A percentile compares a stretch with the other conserved stretches of the same genome.
These are phyloP conservation scores for Coprinellus micaceus DNA, from an alignment of 768 basidiomycete species.

Conservation along the genomic window DNA sequence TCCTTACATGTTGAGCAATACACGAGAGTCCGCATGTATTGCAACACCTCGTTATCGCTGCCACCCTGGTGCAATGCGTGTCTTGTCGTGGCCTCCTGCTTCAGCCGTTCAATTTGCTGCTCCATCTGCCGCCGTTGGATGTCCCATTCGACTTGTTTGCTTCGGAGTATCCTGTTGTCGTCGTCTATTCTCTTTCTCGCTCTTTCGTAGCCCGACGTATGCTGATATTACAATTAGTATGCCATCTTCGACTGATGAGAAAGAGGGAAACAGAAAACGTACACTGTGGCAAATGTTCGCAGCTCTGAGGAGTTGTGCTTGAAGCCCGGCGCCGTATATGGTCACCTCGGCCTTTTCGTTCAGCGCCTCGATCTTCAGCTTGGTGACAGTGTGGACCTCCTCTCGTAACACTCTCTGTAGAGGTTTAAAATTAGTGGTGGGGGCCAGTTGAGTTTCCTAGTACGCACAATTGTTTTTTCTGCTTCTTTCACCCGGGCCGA, in stretches of 20 bases:
- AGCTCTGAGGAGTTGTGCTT: no score
- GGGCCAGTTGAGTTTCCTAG: background rate
- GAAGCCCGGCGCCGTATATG: no score
- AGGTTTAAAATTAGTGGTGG: no score
- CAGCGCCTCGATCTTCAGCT: no score
- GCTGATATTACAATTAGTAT: no score
- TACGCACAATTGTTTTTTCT: conserved; percentile 36
- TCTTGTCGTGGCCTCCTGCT: conserved; percentile 34
- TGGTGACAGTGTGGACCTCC: no score
- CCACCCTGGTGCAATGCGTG: conserved; percentile 24
- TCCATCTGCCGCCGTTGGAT: conserved; percentile 33
- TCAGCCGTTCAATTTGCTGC: conserved; percentile 42
- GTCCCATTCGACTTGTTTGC: conserved; percentile 41
- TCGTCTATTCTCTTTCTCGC: conserved; percentile 17
- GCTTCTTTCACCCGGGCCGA: conserved; percentile 55
- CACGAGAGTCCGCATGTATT: conserved; percentile 69
- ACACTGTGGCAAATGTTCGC: no score
- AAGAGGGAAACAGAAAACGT: no score
- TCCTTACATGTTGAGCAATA: conserved; percentile 86
- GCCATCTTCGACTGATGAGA: no score
- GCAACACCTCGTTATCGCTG: conserved; percentile 39
- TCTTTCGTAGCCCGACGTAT: conserved; percentile 29
- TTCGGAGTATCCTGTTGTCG: conserved; percentile 28
- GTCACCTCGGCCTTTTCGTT: no score
- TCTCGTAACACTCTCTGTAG: no score